Percentiles rank a stretch among this genome's conserved stretches.
These are phyloP conservation scores for Ephemerocybe angulata DNA, from an alignment of 768 basidiomycete species.

Conservation along the genomic window DNA sequence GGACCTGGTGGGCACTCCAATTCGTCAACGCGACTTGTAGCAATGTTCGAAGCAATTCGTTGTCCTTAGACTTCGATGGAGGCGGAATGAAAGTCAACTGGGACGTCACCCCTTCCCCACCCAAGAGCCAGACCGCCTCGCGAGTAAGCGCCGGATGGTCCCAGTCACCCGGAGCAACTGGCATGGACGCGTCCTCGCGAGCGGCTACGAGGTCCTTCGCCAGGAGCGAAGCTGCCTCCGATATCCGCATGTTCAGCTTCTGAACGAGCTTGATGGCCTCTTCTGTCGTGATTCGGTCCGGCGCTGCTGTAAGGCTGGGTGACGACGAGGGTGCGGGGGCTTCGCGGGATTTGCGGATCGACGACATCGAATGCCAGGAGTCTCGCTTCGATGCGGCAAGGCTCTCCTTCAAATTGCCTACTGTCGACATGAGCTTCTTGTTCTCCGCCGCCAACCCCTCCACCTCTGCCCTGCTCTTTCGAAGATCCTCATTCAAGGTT, in stretches of 20 bases:
- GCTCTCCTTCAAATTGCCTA: background rate
- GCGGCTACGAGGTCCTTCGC: background rate
- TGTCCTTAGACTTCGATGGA: background rate
- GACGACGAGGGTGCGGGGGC: background rate
- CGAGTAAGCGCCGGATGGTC: background rate
- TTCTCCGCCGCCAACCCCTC: background rate
- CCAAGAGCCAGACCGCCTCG: background rate
- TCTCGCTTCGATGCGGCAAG: background rate
- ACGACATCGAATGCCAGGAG: background rate
- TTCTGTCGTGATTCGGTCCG: background rate
- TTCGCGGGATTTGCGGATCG: background rate
- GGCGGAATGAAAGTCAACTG: background rate
- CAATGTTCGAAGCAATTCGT: background rate
- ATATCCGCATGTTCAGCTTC: background rate
- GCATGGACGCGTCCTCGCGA: too few species aligned
- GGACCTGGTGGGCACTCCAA: slow-evolving; percentile 5
- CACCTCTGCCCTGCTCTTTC: background rate
- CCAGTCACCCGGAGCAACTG: background rate
- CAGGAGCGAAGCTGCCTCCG: background rate
- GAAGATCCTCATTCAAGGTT: background rate
- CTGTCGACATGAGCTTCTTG: background rate
- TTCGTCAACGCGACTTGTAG: background rate
- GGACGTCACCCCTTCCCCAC: background rate
- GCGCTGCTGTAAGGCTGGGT: background rate
- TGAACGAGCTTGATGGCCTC: background rate